A percentile compares a stretch with the other conserved stretches of the same genome.
Conservation (phyloP, 2,329 filamentous ascomycete species). For the Pyricularia sp. region DNA sequence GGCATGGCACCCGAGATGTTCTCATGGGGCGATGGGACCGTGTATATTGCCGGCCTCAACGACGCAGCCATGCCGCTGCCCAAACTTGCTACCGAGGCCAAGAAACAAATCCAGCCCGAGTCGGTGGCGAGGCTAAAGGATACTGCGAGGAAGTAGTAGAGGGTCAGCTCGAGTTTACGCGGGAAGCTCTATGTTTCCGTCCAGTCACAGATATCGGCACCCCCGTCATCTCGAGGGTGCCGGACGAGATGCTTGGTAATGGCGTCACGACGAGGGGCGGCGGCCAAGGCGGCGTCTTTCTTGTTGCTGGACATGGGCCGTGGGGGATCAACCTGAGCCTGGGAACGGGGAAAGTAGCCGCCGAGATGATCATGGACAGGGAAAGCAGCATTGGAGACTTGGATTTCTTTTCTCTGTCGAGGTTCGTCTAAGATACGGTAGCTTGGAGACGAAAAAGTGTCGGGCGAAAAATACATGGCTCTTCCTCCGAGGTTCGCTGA, state of each 20-base stretch:
- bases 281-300: conserved; percentile 49
- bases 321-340: conserved; percentile 56
- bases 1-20: conserved; percentile 61
- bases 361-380: conserved; percentile 53
- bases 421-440: not conserved
- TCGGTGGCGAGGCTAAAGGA: conserved; percentile 36
- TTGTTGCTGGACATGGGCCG: conserved; percentile 61
- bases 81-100: conserved; percentile 32
- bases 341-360: conserved; percentile 57
- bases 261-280: conserved; percentile 27
- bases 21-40: conserved; percentile 49
- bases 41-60: conserved; percentile 66
- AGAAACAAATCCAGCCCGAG: conserved; percentile 24
- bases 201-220: conserved; percentile 51
- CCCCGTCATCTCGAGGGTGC: conserved; percentile 48
- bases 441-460: not conserved
- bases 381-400: conserved; percentile 8
- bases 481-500: not conserved
- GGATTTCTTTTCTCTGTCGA: not conserved
- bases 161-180: conserved; percentile 46
- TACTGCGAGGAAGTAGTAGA: conserved; percentile 34
- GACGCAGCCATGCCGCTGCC: conserved; percentile 47
- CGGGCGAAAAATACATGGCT: not conserved
- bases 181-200: conserved; percentile 57
- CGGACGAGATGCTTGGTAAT: conserved; percentile 40